These are phyloP conservation scores for Podospora bellae-mahoneyi DNA, from an alignment of 495 filamentous ascomycete species.

Conservation along the genomic window DNA sequence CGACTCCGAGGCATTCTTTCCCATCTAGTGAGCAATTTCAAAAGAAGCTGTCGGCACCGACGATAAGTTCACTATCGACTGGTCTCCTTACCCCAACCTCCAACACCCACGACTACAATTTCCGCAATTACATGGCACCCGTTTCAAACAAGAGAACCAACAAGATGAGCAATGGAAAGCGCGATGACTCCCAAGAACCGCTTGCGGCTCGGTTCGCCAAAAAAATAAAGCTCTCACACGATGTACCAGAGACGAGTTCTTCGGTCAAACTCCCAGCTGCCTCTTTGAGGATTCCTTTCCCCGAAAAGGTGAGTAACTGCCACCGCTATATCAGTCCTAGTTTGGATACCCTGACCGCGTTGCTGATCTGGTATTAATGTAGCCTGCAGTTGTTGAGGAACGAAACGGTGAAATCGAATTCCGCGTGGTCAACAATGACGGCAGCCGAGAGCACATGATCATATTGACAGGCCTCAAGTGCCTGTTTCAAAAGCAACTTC, in stretches of 20 bases:
- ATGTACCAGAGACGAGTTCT: not conserved
- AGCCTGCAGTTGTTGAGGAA: slow-evolving; percentile 89
- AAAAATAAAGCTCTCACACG: slow-evolving; percentile 20
- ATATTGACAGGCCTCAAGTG: slow-evolving; percentile 92
- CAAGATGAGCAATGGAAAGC: slow-evolving; percentile 13
- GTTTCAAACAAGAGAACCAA: not conserved
- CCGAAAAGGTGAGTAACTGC: slow-evolving; percentile 57
- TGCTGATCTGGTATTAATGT: not conserved
- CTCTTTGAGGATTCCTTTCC: slow-evolving; percentile 53
- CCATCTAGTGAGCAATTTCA: too few species aligned
- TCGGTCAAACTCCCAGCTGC: not conserved
- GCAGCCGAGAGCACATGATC: slow-evolving; percentile 73
- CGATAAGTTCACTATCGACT: too few species aligned
- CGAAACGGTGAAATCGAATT: slow-evolving; percentile 92
- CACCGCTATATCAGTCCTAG: not conserved
- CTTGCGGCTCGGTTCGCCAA: slow-evolving; percentile 19
- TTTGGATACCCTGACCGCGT: not conserved
- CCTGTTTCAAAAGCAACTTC: slow-evolving; percentile 95
- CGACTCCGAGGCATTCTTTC: not conserved
- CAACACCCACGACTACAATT: not conserved
- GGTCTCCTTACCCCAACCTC: too few species aligned
- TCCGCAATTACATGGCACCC: not conserved
- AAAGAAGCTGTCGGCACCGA: too few species aligned
- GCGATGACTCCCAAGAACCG: slow-evolving; percentile 23
- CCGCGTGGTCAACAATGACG: slow-evolving; percentile 93